phyloP scores from a whole-genome alignment of 805 yeast genomes.

The Candida methanosorbosa region DNA sequence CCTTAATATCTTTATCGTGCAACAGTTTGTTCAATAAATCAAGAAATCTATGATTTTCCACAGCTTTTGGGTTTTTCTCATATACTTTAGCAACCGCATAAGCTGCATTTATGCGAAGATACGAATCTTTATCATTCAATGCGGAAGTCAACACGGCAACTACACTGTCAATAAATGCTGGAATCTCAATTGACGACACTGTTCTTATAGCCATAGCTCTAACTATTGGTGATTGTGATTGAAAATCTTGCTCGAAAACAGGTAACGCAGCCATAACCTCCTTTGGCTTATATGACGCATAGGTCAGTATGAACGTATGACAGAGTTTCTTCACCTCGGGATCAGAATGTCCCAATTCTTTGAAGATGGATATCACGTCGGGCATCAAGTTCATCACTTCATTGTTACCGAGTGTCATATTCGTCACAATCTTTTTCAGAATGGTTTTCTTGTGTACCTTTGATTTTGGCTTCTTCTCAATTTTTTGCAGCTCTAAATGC shows the following conservation, averaged over 20 bases:
- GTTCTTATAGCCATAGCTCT: conserved; percentile 60
- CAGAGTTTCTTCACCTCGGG: conserved; percentile 65
- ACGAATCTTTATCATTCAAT: conserved; percentile 41
- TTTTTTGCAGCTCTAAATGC: conserved; percentile 18
- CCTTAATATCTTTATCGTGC: conserved; percentile 47
- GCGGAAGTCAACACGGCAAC: conserved; percentile 26
- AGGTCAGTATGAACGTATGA: conserved; percentile 53
- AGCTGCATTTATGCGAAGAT: conserved; percentile 63
- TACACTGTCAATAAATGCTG: conserved; percentile 41
- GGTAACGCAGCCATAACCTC: conserved; percentile 49
- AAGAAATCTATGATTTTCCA: conserved; percentile 34
- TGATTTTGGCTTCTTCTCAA: conserved; percentile 31
- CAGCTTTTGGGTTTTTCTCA: conserved; percentile 42
- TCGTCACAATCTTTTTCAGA: conserved; percentile 70
- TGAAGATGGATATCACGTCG: conserved; percentile 49
- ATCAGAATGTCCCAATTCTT: conserved; percentile 32
- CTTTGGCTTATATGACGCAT: conserved; percentile 50
- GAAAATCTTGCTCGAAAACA: conserved; percentile 42
- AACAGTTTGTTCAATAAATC: conserved; percentile 42
- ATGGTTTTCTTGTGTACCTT: conserved; percentile 33
- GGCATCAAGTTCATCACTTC: conserved; percentile 65
- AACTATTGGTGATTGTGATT: conserved; percentile 30
- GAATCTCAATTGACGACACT: conserved; percentile 47
- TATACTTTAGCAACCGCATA: conserved; percentile 61
- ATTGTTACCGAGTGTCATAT: conserved; percentile 71